These are phyloP conservation scores for Colletotrichum sidae DNA, from an alignment of 2,329 filamentous ascomycete genomes.

Conservation along the genomic window DNA sequence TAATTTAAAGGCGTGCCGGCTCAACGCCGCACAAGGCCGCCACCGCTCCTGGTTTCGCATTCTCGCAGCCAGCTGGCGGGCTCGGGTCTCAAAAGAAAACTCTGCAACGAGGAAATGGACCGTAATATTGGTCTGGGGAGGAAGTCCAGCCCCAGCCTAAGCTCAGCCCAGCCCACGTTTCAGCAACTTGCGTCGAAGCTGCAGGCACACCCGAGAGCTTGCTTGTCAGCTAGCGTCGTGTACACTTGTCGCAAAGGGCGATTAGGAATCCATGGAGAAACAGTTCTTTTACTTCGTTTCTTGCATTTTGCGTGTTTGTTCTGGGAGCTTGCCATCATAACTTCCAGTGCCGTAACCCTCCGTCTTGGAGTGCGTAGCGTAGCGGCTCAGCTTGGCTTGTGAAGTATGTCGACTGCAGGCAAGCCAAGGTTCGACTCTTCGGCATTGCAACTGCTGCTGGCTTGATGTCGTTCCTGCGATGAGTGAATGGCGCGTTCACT, in stretches of 20 bases:
- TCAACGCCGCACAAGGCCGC: neutral
- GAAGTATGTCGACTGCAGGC: no score
- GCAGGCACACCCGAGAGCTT: neutral
- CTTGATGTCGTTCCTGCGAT: neutral
- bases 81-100: no score
- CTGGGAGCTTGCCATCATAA: neutral
- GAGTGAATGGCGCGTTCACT: neutral
- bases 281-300: neutral
- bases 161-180: conserved; percentile 9
- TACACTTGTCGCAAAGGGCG: conserved; percentile 19
- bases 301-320: neutral
- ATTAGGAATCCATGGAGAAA: conserved; percentile 1
- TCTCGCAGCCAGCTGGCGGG: conserved; percentile 13
- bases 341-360: conserved; percentile 11
- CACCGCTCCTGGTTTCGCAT: neutral
- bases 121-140: no score
- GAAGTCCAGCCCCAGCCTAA: no score
- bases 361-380: conserved; percentile 1
- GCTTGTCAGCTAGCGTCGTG: neutral
- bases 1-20: conserved; percentile 25
- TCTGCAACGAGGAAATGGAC: no score
- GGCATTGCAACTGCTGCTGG: neutral
- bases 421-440: neutral
- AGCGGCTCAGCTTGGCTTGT: neutral
- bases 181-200: conserved; percentile 18